phyloP scores from a whole-genome alignment of 2,329 filamentous ascomycete genomes.

The Colletotrichum phormii region DNA sequence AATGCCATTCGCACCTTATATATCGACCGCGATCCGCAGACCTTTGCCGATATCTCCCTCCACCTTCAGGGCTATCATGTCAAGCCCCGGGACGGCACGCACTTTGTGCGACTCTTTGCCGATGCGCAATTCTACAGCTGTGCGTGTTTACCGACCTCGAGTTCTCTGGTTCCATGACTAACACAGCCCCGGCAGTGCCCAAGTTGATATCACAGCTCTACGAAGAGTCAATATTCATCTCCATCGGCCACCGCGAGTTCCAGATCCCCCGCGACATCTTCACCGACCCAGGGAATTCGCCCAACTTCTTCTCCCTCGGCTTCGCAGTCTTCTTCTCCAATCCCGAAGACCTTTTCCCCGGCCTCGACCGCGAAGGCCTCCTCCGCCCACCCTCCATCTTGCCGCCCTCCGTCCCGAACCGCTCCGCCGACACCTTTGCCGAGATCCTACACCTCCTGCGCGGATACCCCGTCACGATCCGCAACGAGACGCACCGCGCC shows the following conservation, averaged over 20 bases:
- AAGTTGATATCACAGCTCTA: constrained; percentile 91
- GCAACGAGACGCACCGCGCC: constrained; percentile 79
- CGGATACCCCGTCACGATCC: constrained; percentile 84
- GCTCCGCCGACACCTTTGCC: constrained; percentile 85
- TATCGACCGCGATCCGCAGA: constrained; percentile 91
- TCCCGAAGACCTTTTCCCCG: constrained; percentile 85
- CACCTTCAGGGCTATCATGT: constrained; percentile 95
- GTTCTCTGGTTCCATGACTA: constrained; percentile 3
- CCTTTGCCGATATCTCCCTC: constrained; percentile 88
- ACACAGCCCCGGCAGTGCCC: constrained; percentile 69
- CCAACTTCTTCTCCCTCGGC: constrained; percentile 94
- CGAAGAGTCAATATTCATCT: constrained; percentile 91
- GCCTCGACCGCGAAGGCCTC: constrained; percentile 80
- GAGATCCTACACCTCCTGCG: constrained; percentile 85
- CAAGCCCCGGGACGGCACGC: constrained; percentile 80
- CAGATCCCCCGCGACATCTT: constrained; percentile 92
- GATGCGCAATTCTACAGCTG: constrained; percentile 95
- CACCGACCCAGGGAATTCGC: constrained; percentile 85
- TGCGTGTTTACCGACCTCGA: constrained; percentile 52
- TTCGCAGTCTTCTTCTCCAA: constrained; percentile 89
- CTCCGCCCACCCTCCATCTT: constrained; percentile 88
- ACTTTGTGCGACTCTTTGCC: constrained; percentile 93
- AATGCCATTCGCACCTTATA: constrained; percentile 81
- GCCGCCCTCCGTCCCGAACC: constrained; percentile 83
- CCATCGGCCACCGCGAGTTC: constrained; percentile 88